phyloP scores from a whole-genome alignment of 108 stramenopile genomes.

The Mediolabrus comicus region DNA sequence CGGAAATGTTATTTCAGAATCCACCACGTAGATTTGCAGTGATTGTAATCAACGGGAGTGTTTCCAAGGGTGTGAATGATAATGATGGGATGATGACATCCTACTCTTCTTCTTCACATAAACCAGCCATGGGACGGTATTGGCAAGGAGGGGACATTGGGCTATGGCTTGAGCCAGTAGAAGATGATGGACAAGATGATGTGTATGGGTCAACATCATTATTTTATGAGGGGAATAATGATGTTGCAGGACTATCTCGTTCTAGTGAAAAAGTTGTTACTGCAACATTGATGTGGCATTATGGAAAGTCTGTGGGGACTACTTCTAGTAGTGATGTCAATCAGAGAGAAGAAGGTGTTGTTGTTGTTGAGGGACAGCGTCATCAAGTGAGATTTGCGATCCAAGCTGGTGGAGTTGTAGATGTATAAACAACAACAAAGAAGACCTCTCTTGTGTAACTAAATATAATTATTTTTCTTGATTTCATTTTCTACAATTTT shows the following conservation, averaged over 20 bases:
- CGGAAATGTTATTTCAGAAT: neutral
- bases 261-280: constrained; percentile 22
- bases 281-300: constrained; percentile 35
- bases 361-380: no score
- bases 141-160: constrained; percentile 46
- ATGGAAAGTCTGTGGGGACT: constrained; percentile 26
- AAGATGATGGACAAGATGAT: neutral
- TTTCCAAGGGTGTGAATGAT: constrained; percentile 19
- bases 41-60: constrained; percentile 35
- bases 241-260: constrained; percentile 14
- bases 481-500: neutral
- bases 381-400: neutral
- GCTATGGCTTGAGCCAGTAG: constrained; percentile 31
- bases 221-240: constrained; percentile 8
- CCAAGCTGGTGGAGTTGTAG: constrained; percentile 24
- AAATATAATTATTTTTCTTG: neutral
- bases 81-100: neutral
- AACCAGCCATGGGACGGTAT: constrained; percentile 45
- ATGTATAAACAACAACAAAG: constrained; percentile 1
- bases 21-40: constrained; percentile 36
- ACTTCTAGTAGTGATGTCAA: neutral
- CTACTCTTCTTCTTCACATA: neutral
- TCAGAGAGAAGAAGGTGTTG: neutral
- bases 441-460: neutral
- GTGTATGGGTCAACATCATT: neutral